These are phyloP conservation scores for Phytophthora agathidicida DNA, from an alignment of 352 stramenopile genomes.

Conservation along the genomic window DNA sequence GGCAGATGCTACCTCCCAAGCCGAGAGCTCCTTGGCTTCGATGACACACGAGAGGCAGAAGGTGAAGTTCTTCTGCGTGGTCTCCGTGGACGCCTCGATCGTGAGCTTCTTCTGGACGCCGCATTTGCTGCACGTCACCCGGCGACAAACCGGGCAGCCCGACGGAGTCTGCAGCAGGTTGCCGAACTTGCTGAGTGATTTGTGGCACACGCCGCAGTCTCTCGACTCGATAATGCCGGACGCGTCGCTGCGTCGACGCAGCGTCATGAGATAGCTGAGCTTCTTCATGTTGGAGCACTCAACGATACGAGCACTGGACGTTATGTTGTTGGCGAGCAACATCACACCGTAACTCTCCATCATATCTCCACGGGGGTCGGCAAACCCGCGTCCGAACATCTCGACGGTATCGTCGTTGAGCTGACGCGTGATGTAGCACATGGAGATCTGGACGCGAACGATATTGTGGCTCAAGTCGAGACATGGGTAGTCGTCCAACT, in stretches of 20 bases:
- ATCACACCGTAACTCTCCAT: conserved; percentile 42
- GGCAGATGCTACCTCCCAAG: conserved; percentile 50
- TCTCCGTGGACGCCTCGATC: conserved; percentile 36
- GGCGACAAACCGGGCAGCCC: conserved; percentile 41
- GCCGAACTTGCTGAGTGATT: conserved; percentile 33
- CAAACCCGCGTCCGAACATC: conserved; percentile 59
- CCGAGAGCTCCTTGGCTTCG: conserved; percentile 44
- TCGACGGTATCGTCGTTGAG: conserved; percentile 42
- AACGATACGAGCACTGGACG: conserved; percentile 29
- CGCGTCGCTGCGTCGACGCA: conserved; percentile 22
- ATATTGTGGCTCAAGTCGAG: conserved; percentile 38
- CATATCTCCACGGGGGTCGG: conserved; percentile 46
- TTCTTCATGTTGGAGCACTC: conserved; percentile 70
- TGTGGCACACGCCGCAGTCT: conserved; percentile 39
- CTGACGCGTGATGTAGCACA: conserved; percentile 58
- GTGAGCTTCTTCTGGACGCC: conserved; percentile 55
- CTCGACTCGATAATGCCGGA: conserved; percentile 11
- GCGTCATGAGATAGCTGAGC: conserved; percentile 58
- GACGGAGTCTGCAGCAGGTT: conserved; percentile 23
- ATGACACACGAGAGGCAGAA: conserved; percentile 67
- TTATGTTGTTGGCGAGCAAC: conserved; percentile 44
- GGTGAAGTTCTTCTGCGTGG: conserved; percentile 57
- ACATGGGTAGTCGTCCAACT: conserved; percentile 32
- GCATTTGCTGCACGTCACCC: conserved; percentile 50
- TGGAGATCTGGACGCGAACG: conserved; percentile 41